Conservation (phyloP, 257 asterid genomes). For the Avicennia marina region DNA sequence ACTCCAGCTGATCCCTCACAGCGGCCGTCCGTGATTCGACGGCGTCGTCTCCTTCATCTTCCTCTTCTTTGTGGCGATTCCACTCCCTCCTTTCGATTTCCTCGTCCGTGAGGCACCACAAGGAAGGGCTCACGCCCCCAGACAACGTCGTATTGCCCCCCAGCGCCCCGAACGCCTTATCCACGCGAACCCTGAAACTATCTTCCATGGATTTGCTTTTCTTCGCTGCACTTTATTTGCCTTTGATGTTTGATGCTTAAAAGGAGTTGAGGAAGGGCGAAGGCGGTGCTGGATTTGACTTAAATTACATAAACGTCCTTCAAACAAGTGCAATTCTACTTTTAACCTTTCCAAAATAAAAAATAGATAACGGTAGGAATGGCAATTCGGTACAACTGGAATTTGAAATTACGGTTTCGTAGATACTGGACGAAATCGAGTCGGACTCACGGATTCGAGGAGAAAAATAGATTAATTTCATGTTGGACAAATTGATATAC, state of each 20-base stretch:
- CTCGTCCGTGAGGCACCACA: slow-evolving; percentile 77
- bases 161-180: slow-evolving; percentile 71
- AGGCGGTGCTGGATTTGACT: too few relatives aligned
- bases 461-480: too few relatives aligned
- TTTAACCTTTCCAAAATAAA: not conserved
- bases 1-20: slow-evolving; percentile 2
- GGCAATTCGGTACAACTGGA: too few relatives aligned
- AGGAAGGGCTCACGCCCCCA: slow-evolving; percentile 23
- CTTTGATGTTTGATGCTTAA: too few relatives aligned
- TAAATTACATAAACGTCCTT: too few relatives aligned
- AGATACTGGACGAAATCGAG: too few relatives aligned
- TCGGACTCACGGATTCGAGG: too few relatives aligned
- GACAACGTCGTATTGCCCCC: slow-evolving; percentile 25
- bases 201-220: slow-evolving; percentile 74
- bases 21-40: slow-evolving; percentile 21
- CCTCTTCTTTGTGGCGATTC: slow-evolving; percentile 36
- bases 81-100: slow-evolving; percentile 60
- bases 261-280: too few relatives aligned
- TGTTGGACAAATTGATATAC: too few relatives aligned
- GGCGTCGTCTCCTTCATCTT: slow-evolving; percentile 23
- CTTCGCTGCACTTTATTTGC: too few relatives aligned
- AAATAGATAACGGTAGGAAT: too few relatives aligned
- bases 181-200: slow-evolving; percentile 77
- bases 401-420: too few relatives aligned
- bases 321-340: not conserved